These are phyloP conservation scores for Trametopsis cervina DNA, from an alignment of 768 basidiomycete genomes.

Conservation along the genomic window DNA sequence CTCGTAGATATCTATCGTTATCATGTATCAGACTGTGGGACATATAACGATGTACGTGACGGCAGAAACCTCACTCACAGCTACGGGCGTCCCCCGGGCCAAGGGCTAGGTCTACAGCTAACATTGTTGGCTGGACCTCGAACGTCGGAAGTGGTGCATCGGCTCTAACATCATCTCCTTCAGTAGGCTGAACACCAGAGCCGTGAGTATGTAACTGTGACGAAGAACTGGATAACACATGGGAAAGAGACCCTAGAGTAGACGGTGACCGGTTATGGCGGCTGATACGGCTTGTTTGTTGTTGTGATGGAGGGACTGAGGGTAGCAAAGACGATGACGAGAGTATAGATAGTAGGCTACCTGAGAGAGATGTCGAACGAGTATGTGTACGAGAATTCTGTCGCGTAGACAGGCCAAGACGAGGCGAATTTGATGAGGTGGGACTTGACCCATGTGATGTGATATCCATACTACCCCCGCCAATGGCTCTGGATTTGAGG, in stretches of 20 bases:
- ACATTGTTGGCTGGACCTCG: conserved; percentile 77
- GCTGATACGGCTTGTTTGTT: conserved; percentile 2
- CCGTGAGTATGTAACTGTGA: conserved; percentile 16
- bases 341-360: conserved; percentile 37
- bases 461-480: conserved; percentile 81
- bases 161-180: conserved; percentile 45
- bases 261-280: conserved; percentile 8
- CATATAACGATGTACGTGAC: too few relatives aligned
- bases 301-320: conserved; percentile 16
- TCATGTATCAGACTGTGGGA: conserved; percentile 1
- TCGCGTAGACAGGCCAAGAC: conserved; percentile 16
- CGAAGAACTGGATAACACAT: neutral
- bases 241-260: neutral
- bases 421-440: conserved; percentile 1
- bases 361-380: conserved; percentile 46
- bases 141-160: conserved; percentile 76
- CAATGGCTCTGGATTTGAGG: conserved; percentile 41
- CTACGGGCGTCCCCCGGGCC: conserved; percentile 78
- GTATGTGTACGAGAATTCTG: conserved; percentile 22
- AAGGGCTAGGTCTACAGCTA: conserved; percentile 81
- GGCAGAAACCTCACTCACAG: conserved; percentile 45
- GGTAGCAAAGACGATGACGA: conserved; percentile 16
- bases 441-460: conserved; percentile 30
- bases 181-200: conserved; percentile 25
- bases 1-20: conserved; percentile 70